Conservation (phyloP, 768 basidiomycete species). For the Suillus occidentalis region DNA sequence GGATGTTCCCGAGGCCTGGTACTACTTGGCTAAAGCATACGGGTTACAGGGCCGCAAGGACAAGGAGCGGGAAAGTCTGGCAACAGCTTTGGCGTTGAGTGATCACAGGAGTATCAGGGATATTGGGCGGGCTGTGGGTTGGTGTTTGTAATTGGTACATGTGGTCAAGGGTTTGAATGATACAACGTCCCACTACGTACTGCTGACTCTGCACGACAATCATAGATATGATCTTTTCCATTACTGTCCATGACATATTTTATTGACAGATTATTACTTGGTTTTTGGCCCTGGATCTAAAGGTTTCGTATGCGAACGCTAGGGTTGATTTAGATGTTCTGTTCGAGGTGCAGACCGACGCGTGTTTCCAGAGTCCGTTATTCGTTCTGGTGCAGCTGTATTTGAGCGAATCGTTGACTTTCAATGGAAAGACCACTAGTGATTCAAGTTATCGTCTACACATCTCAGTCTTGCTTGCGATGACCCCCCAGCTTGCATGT, state of each 20-base stretch:
- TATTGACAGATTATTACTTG: not conserved
- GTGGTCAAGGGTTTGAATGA: not conserved
- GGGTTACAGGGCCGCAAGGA: conserved; percentile 71
- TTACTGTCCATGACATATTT: not conserved
- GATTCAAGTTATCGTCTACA: not conserved
- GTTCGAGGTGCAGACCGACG: not conserved
- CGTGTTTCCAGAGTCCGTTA: not conserved
- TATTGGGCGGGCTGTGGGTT: conserved; percentile 60
- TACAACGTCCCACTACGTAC: not conserved
- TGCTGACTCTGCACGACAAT: not conserved
- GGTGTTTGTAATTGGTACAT: conserved; percentile 49
- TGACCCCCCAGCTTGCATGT: not conserved
- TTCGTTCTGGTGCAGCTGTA: not conserved
- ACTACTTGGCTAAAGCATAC: conserved; percentile 81
- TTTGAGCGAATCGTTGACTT: not conserved
- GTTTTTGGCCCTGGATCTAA: not conserved
- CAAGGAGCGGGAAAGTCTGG: conserved; percentile 72
- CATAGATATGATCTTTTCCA: not conserved
- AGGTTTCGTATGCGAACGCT: not conserved
- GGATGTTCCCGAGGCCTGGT: conserved; percentile 96
- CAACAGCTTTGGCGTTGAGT: conserved; percentile 62
- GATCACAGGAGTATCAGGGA: conserved; percentile 67
- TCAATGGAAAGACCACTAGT: not conserved
- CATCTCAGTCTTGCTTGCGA: not conserved
- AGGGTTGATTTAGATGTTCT: not conserved